Base-by-base conservation (phyloP, 2,329 filamentous ascomycete genomes). In the Aspergillus brasiliensis region DNA sequence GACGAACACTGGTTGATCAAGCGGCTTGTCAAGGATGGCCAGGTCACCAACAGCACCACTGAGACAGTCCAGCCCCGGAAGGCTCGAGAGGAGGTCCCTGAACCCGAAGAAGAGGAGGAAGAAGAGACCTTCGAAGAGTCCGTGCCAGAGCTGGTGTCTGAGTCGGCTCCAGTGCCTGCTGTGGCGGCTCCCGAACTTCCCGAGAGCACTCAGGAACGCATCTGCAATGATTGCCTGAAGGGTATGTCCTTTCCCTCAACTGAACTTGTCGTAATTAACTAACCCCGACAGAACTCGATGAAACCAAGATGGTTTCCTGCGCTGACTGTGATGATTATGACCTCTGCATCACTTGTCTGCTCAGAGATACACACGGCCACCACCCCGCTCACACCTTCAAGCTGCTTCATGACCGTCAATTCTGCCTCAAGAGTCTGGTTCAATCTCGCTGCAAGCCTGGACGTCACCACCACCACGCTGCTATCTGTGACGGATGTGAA, bases 401-500 rank as follows among this genome's bases (percentile, higher is more conserved):
- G 37, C 82, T 91, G 46, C 71, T 77, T 48, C 58, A 69, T 19
- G 71, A 76, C 28, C 68, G 70, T 40, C 87, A 88, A 51, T 86
- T 86, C 11, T 77, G 80, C 19, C 81, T 95, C 62, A 83, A 86
- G 56, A 74, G 81, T 28, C 72, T 88, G 57, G 85, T 93, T 60
- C 80, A 85, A 63, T 82, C 83, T 63, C 88, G 91, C 67, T 88
- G 96, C 73, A 82, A 83, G 37, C 86, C 94, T 37, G 94, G 95
- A 66, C 91, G 94, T 62, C 91, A 91, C 75, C 84, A 88, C 69
- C 82, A 85, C 62, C 95, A 99, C 80, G 88, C 91, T 61, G 95
- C 96, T 62, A 88, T 97, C 65, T 99, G 95, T 73, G 95, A 99
- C 80, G 91, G 91, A 42, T 99, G 96, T 75, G 91, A 98, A 69